These are phyloP conservation scores for Diaporthe australafricana DNA, from an alignment of 2,329 filamentous ascomycete species.

Conservation along the genomic window DNA sequence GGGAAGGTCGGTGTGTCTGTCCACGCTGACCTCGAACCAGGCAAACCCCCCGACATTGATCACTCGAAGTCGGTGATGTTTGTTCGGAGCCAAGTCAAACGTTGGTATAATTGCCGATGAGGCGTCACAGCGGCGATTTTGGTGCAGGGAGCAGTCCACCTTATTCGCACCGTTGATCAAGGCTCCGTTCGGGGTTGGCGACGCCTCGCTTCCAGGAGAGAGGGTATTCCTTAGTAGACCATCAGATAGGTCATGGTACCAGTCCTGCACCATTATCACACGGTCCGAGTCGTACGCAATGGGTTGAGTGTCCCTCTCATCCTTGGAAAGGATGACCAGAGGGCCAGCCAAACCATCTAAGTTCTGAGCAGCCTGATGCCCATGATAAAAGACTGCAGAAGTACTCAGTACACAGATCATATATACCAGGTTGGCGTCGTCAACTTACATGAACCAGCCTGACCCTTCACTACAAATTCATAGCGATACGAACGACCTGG, in stretches of 20 bases:
- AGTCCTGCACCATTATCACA: conserved; percentile 75
- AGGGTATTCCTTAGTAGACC: conserved; percentile 51
- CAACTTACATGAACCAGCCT: conserved; percentile 51
- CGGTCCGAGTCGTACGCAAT: conserved; percentile 69
- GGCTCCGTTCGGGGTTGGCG: conserved; percentile 58
- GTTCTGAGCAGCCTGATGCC: conserved; percentile 71
- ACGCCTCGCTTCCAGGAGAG: conserved; percentile 54
- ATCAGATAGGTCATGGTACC: conserved; percentile 70
- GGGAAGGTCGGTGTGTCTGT: conserved; percentile 65
- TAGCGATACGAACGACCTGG: conserved; percentile 70
- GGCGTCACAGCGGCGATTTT: conserved; percentile 57
- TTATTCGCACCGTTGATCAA: conserved; percentile 57
- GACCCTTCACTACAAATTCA: conserved; percentile 42
- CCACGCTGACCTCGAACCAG: conserved; percentile 77
- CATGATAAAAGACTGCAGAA: conserved; percentile 50
- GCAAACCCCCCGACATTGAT: conserved; percentile 79
- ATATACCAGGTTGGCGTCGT: neutral
- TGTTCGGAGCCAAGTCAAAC: conserved; percentile 62
- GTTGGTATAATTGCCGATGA: conserved; percentile 51
- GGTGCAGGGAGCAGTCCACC: conserved; percentile 52
- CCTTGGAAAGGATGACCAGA: conserved; percentile 70
- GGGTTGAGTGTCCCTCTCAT: conserved; percentile 60
- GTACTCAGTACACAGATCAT: neutral
- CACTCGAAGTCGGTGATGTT: conserved; percentile 74
- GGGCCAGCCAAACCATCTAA: conserved; percentile 76